Evolutionary conservation across 1,139 yeast genomes (phyloP), one percentile per base, ranked within the genome.

Genomic region (Sugiyamaella xylanicola): DNA sequence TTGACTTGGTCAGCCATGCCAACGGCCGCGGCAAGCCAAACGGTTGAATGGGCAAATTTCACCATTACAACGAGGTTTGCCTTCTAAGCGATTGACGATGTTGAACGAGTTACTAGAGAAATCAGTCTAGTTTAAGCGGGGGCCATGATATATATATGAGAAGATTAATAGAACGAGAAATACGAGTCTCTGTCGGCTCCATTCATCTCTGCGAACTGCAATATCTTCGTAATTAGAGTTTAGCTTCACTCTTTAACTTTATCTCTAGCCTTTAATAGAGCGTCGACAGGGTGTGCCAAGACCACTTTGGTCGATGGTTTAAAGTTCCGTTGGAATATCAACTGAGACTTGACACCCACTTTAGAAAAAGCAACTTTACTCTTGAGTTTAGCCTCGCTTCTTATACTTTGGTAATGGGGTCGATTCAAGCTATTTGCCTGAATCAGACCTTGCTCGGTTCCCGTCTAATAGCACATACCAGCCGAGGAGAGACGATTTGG

Each of bases 1-100:
- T 32, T 32, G 37, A 32, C 37, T 4, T 32, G 37, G 37, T 32
- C 37, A 15, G 37, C 37, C 37, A 32, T 32, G 37, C 37, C 37
- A 32, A 32, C 13, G 15, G 37, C 37, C 15, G 37, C 37, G 13
- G 37, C 37, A n/a, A 32, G 37, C 37, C 37, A 32, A 8, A n/a
- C 37, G 13, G 37, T 32, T 32, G 37, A 32, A 32, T 32, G 37
- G 37, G 13, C 13, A 13, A 32, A 15, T 32, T 32, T 32, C 8
- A 32, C 37, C 37, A 32, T 32, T 32, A 32, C 37, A 32, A 32
- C 37, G 15, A n/a, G 13, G 15, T 32, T 32, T 32, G 37, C 37
- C 13, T 32, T 32, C 13, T 4, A 32, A 32, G 37, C 37, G 37
- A 32, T 32, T 8, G 37, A 32, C 37, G 15, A 32, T 32, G 13